Evolutionary conservation across 441 rosid genomes (phyloP), one percentile per base, ranked within the genome.

Genomic region (Arabidopsis lyrata): DNA sequence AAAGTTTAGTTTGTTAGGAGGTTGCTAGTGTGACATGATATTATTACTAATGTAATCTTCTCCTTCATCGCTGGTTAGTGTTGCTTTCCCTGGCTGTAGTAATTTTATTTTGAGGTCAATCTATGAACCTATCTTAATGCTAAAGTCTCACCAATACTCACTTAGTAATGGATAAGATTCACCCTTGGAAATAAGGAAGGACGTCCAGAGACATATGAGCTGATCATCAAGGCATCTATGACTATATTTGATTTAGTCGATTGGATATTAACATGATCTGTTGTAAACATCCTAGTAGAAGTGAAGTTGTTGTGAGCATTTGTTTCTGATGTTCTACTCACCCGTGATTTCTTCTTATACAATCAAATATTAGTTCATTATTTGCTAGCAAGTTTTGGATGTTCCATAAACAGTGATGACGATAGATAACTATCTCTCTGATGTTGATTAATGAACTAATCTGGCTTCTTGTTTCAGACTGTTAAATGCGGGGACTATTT

Each of bases 401-500:
- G 35, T 27, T 69, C 4, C 15, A 1, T 64, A 38, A n/a, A 34
- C 42, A 62, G 27, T 53, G 52, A 3, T 61, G 63, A 41, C 5
- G 11, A 66, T 56, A 38, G 16, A 38, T 14, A 34, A 18, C 68
- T 44, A 18, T 15, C 65, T 35, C 13, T 11, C 18, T 35, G 42
- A 15, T 53, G 57, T 63, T 63, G 71, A 27, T 70, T 20, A 9
- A 54, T 32, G 15, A 58, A 16, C 15, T 61, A 45, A 66, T 76
- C 59, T 59, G 56, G 63, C 60, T 53, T 69, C 45, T 76, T 61
- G 31, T 24, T 66, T 78, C 81, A 92, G 97, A 84, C 62, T 36
- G 83, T 82, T 47, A 92, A 90, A 75, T 86, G 99, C 48, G 98
- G 97, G 55, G 92, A 92, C 60, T 95, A 95, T 81, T 89, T 87